Base-by-base conservation (phyloP, 1,284 basidiomycete species). In the Rhodotorula sp. region DNA sequence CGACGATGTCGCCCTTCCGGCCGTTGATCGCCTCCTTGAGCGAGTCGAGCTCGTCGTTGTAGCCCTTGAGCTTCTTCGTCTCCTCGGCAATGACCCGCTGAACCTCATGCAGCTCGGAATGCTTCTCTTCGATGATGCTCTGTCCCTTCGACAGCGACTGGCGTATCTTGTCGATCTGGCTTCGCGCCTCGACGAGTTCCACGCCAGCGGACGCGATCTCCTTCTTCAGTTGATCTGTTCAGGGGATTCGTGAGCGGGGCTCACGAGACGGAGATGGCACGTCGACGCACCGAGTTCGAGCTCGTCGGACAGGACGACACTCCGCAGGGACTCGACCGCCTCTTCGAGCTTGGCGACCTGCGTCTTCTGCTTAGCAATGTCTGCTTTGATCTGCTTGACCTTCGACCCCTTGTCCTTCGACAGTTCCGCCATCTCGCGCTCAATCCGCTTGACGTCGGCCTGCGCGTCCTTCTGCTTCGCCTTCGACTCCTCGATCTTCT, bases 391-490 rank as follows among this genome's bases (percentile, higher is more conserved):
- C 80, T 98, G 90, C 52, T 90, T 90, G 65, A 94, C 90, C 82
- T 99, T 99, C 58, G 92, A 92, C 67, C 97, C 95, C 80, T 97
- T 96, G 84, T 99, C 94, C 80, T 93, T 89, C 83, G 96, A 94
- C 83, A 99, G 97, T 83, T 99, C 96, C 64, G 87, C 88, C 93
- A 99, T 98, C 79, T 99, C 96, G 78, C 89, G 89, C 81, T 98
- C 91, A 32, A 98, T 87, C 74, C 89, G 90, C 82, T 88, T 88
- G 78, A 87, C 87, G 72, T 98, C 94, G 0, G 84, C 87, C 64
- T 88, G 83, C 0, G 92, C 91, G 4, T 83, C 84, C 75, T 86
- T 86, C 79, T 95, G 90, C 77, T 91, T 90, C 66, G 87, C 84
- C 78, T 89, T 88, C 11, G 92, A 89, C 0, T 81, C 81, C 65